These are phyloP conservation scores for Orbilia brochopaga DNA, from an alignment of 2,329 filamentous ascomycete species.

Conservation along the genomic window DNA sequence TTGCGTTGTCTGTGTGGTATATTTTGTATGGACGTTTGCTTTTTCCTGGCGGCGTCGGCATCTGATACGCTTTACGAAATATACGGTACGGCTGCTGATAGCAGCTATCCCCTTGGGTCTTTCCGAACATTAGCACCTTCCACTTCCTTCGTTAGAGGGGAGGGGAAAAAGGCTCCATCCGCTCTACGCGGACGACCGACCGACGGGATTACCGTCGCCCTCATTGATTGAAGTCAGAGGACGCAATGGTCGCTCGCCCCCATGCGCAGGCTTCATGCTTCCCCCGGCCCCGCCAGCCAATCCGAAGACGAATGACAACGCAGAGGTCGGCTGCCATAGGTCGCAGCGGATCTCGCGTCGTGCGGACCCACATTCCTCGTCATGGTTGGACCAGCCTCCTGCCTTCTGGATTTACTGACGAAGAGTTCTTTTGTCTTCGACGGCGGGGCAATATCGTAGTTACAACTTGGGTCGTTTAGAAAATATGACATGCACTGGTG, in stretches of 20 bases:
- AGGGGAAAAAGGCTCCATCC: neutral
- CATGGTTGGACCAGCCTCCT: conserved; percentile 51
- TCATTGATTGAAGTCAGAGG: conserved; percentile 3
- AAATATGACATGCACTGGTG: conserved; percentile 16
- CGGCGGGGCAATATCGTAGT: too few species aligned
- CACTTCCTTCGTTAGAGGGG: neutral
- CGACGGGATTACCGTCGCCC: conserved; percentile 3
- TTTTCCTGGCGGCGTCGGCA: neutral
- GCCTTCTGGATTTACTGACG: conserved; percentile 26
- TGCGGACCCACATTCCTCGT: conserved; percentile 50
- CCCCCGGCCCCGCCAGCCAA: conserved; percentile 36
- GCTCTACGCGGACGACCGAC: too few species aligned
- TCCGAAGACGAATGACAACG: conserved; percentile 48
- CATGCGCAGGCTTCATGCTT: conserved; percentile 23
- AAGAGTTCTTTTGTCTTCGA: neutral
- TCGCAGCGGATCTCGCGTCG: conserved; percentile 33
- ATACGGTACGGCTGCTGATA: neutral
- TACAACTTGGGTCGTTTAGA: too few species aligned
- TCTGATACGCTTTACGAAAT: neutral
- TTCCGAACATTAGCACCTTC: neutral
- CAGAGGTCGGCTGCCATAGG: conserved; percentile 50
- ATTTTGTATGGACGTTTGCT: too few species aligned
- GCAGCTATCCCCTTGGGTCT: neutral
- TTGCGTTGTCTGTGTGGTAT: too few species aligned
- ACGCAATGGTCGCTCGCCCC: conserved; percentile 36